phyloP scores from a whole-genome alignment of 345 rosid genomes.

The Salix arbutifolia region DNA sequence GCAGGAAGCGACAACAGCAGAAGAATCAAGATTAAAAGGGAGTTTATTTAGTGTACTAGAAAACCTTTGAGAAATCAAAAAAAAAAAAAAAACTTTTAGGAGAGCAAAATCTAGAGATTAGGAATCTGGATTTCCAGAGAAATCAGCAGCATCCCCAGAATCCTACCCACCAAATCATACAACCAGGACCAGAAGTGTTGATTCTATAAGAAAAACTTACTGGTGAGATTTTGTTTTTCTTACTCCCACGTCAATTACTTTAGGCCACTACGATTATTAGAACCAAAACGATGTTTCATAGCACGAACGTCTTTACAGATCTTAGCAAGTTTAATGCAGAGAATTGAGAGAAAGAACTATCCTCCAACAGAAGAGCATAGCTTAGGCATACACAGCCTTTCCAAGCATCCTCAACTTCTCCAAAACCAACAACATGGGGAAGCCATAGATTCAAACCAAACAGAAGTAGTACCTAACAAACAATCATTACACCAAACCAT shows the following conservation, averaged over 20 bases:
- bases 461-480: not conserved
- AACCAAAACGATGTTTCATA: no score
- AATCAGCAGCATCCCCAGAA: constrained; percentile 15
- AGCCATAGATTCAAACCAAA: constrained; percentile 13
- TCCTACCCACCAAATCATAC: constrained; percentile 10
- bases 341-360: no score
- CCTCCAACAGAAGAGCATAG: constrained; percentile 8
- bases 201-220: no score
- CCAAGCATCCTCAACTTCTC: constrained; percentile 13
- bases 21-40: not conserved
- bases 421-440: constrained; percentile 34
- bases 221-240: no score
- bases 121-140: constrained; percentile 42
- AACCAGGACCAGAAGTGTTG: not conserved
- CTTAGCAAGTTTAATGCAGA: no score
- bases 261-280: no score
- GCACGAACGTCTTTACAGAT: no score
- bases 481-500: not conserved
- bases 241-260: no score
- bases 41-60: not conserved
- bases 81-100: not conserved
- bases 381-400: constrained; percentile 1
- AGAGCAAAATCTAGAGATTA: constrained; percentile 7
- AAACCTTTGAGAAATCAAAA: constrained; percentile 1
- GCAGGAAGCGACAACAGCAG: constrained; percentile 27